These are phyloP conservation scores for Pontederia paniculata DNA, from an alignment of 176 grass and related monocot genomes.

Conservation along the genomic window DNA sequence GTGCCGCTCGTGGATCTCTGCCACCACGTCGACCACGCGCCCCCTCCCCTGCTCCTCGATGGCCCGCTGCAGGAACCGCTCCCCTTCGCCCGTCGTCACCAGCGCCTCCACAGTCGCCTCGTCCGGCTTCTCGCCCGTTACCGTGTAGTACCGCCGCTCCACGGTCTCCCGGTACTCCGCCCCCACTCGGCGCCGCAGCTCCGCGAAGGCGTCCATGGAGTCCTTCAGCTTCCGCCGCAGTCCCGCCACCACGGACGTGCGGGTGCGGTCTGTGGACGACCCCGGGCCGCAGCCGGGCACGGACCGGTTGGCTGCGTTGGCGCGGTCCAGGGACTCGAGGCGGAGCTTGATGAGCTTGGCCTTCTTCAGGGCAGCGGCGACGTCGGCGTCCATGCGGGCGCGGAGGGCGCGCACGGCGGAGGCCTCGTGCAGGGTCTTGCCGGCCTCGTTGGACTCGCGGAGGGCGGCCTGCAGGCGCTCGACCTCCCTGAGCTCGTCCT, in stretches of 20 bases:
- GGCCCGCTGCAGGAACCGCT: conserved; percentile 17
- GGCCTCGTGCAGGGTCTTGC: conserved; percentile 26
- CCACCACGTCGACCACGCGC: conserved; percentile 28
- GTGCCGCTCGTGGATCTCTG: conserved; percentile 37
- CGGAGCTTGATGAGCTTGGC: conserved; percentile 33
- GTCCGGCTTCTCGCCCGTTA: conserved; percentile 41
- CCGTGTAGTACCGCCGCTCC: conserved; percentile 44
- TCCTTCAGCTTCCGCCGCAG: conserved; percentile 39
- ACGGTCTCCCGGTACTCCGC: conserved; percentile 46
- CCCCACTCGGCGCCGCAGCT: conserved; percentile 33
- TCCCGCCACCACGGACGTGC: conserved; percentile 26
- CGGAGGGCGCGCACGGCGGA: conserved; percentile 16
- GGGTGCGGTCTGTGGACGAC: conserved; percentile 32
- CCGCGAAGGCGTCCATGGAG: conserved; percentile 39
- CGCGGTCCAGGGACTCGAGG: conserved; percentile 35
- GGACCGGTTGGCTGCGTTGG: conserved; percentile 24
- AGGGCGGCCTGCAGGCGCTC: conserved; percentile 28
- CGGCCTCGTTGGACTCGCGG: conserved; percentile 32
- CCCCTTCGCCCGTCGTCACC: conserved; percentile 23
- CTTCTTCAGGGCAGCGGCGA: conserved; percentile 21
- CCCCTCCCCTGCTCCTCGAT: conserved; percentile 33
- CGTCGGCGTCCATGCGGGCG: conserved; percentile 26
- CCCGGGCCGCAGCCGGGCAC: conserved; percentile 33
- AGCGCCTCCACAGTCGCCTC: conserved; percentile 45
- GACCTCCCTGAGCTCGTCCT: conserved; percentile 31